These are phyloP conservation scores for Daedaleopsis nitida DNA, from an alignment of 768 basidiomycete genomes.

Conservation along the genomic window DNA sequence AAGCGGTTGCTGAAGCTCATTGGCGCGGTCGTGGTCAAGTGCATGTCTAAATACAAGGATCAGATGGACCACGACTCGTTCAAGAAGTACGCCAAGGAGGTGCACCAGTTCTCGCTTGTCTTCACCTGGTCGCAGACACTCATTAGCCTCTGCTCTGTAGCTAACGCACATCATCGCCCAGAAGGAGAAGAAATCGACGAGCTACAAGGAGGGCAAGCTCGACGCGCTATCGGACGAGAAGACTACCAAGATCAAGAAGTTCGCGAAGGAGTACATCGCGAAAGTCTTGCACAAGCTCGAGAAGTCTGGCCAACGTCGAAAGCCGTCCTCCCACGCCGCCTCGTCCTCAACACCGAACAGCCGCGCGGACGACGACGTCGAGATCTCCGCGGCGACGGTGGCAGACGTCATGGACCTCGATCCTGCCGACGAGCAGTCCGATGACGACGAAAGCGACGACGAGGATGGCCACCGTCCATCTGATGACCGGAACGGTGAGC, in stretches of 20 bases:
- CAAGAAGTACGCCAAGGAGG: slow-evolving; percentile 96
- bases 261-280: slow-evolving; percentile 85
- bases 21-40: slow-evolving; percentile 87
- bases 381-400: slow-evolving; percentile 35
- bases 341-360: slow-evolving; percentile 18
- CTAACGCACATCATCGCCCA: slow-evolving; percentile 85
- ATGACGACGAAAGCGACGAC: slow-evolving; percentile 21
- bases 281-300: slow-evolving; percentile 76
- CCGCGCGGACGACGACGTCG: slow-evolving; percentile 35
- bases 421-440: slow-evolving; percentile 34
- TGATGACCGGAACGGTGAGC: neutral
- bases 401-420: slow-evolving; percentile 44
- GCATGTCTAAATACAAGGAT: slow-evolving; percentile 86
- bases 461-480: neutral
- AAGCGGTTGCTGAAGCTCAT: slow-evolving; percentile 83
- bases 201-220: slow-evolving; percentile 72
- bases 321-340: slow-evolving; percentile 5
- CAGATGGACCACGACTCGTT: slow-evolving; percentile 78
- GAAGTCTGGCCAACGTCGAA: slow-evolving; percentile 40
- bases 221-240: slow-evolving; percentile 87
- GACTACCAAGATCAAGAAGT: slow-evolving; percentile 85
- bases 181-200: slow-evolving; percentile 91
- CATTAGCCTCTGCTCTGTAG: slow-evolving; percentile 41
- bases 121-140: neutral
- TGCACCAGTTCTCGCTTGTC: slow-evolving; percentile 34